phyloP scores from a whole-genome alignment of 305 asterid species.

The Striga hermonthica region DNA sequence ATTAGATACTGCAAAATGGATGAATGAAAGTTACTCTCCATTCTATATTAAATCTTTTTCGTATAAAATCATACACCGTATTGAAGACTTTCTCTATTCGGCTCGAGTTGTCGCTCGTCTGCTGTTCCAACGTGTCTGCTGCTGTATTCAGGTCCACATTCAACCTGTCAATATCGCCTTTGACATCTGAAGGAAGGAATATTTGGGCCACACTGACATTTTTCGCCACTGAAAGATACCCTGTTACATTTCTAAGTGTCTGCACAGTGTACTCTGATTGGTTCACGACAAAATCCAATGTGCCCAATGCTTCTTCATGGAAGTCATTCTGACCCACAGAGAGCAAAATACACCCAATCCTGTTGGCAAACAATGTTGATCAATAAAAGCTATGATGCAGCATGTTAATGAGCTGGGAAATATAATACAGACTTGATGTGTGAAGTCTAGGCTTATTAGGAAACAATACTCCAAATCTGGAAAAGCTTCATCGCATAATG shows the following conservation, averaged over 20 bases:
- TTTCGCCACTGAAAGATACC: conserved; percentile 74
- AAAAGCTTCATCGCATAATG: too few species aligned
- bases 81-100: conserved; percentile 62
- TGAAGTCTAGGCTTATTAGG: too few species aligned
- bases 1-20: conserved; percentile 24
- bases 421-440: too few species aligned
- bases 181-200: conserved; percentile 85
- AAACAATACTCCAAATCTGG: too few species aligned
- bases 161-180: conserved; percentile 62
- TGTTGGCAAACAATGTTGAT: conserved; percentile 27
- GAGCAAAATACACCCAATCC: conserved; percentile 84
- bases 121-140: conserved; percentile 61
- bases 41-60: not conserved
- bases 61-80: conserved; percentile 58
- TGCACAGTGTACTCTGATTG: conserved; percentile 91
- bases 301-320: conserved; percentile 68
- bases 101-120: conserved; percentile 65
- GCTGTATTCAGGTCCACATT: conserved; percentile 65
- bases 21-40: conserved; percentile 5
- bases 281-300: conserved; percentile 76
- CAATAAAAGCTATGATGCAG: too few species aligned
- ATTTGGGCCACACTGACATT: conserved; percentile 80
- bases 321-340: conserved; percentile 89
- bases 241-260: conserved; percentile 79
- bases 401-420: too few species aligned